These are phyloP conservation scores for Podaxis carcinomalis DNA, from an alignment of 768 basidiomycete species.

Conservation along the genomic window DNA sequence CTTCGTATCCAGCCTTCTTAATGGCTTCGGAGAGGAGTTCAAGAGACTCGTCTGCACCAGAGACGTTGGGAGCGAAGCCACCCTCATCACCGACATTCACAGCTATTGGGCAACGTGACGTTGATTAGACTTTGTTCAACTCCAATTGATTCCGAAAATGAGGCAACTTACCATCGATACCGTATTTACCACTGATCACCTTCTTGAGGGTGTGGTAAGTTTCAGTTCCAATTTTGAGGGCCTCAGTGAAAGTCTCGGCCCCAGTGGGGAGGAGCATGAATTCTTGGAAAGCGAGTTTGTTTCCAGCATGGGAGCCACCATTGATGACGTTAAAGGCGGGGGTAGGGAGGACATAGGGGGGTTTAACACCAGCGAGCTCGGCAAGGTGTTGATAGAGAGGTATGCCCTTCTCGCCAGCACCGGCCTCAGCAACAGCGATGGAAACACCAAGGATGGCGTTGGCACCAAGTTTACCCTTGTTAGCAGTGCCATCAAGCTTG, in stretches of 20 bases:
- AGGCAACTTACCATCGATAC: constrained; percentile 77
- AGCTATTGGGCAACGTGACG: constrained; percentile 43
- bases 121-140: neutral
- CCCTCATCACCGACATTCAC: constrained; percentile 99
- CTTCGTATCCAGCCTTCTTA: constrained; percentile 96
- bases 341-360: constrained; percentile 87
- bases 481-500: constrained; percentile 94
- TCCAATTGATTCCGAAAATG: neutral
- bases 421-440: constrained; percentile 92
- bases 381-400: constrained; percentile 97
- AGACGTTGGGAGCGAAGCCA: constrained; percentile 98
- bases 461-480: constrained; percentile 99
- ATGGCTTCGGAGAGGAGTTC: constrained; percentile 95
- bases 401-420: constrained; percentile 89
- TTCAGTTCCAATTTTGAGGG: constrained; percentile 98
- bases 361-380: constrained; percentile 90
- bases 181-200: constrained; percentile 98
- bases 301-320: constrained; percentile 98
- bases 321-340: constrained; percentile 99
- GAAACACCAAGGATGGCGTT: constrained; percentile 99
- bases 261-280: constrained; percentile 99
- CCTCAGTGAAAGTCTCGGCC: constrained; percentile 87
- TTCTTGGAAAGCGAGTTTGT: constrained; percentile 99
- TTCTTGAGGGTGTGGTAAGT: constrained; percentile 98
- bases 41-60: constrained; percentile 94